Evolutionary conservation across 306 rosid genomes (phyloP).

Genomic region (Sphenostylis stenocarpa): DNA sequence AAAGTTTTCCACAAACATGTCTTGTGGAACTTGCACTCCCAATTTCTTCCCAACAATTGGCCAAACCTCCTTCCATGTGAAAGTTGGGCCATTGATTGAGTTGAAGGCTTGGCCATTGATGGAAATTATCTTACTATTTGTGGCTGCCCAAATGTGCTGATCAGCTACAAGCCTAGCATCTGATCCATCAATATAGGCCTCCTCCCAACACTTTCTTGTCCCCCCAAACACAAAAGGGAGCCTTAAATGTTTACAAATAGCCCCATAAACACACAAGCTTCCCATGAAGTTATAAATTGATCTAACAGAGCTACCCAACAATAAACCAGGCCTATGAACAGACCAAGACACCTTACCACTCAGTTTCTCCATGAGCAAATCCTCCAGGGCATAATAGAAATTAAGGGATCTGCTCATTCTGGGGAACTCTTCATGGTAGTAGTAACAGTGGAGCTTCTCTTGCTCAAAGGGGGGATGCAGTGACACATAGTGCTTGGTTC

Average conservation of each 20-base stretch:
- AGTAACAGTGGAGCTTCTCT: conserved; percentile 30
- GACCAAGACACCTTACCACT: conserved; percentile 61
- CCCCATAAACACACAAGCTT: conserved; percentile 74
- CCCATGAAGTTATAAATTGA: conserved; percentile 79
- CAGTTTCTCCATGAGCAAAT: conserved; percentile 73
- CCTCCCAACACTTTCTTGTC: conserved; percentile 76
- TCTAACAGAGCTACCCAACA: conserved; percentile 68
- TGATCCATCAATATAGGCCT: conserved; percentile 74
- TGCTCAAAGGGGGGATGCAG: conserved; percentile 45
- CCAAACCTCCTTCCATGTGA: conserved; percentile 90
- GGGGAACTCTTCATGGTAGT: conserved; percentile 63
- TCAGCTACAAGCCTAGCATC: conserved; percentile 91
- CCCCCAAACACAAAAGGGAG: conserved; percentile 84
- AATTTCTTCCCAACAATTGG: conserved; percentile 57
- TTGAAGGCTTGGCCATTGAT: conserved; percentile 62
- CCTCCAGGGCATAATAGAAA: conserved; percentile 79
- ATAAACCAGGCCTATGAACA: conserved; percentile 81
- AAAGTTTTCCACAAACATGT: conserved; percentile 54
- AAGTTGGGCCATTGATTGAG: conserved; percentile 65
- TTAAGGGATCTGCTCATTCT: conserved; percentile 45
- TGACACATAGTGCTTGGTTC: conserved; percentile 84
- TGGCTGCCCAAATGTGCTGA: conserved; percentile 84
- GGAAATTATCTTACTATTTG: conserved; percentile 29
- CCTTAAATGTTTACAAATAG: conserved; percentile 66
- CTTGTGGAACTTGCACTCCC: conserved; percentile 51